Conservation (phyloP, 306 rosid genomes). For the Carpinus viminea region DNA sequence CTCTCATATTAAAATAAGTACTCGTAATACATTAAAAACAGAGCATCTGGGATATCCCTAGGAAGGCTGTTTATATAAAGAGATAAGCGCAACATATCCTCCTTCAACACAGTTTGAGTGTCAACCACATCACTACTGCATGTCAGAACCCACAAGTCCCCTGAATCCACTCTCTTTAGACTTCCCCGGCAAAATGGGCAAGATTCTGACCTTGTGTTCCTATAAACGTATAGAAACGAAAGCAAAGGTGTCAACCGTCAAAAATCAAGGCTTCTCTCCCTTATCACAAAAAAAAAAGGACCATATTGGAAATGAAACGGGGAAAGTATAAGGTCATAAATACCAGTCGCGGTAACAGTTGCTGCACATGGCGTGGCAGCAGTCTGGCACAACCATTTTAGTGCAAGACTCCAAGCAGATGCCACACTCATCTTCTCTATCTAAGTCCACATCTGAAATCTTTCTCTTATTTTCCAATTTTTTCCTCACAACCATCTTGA, state of each 20-base stretch:
- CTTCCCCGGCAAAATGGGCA: constrained; percentile 90
- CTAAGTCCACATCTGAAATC: constrained; percentile 41
- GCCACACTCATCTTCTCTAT: constrained; percentile 81
- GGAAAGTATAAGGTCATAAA: not conserved
- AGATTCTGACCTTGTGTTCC: constrained; percentile 74
- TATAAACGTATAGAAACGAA: constrained; percentile 24
- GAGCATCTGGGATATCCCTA: constrained; percentile 57
- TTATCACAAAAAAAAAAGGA: constrained; percentile 6
- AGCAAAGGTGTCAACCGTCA: constrained; percentile 4
- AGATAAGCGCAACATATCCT: constrained; percentile 57
- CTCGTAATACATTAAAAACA: constrained; percentile 62
- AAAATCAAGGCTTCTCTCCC: constrained; percentile 6
- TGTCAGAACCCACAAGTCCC: constrained; percentile 77
- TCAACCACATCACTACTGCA: constrained; percentile 55
- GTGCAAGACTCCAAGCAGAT: constrained; percentile 74
- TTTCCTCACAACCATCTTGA: constrained; percentile 30
- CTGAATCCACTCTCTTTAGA: constrained; percentile 60
- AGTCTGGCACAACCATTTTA: constrained; percentile 75
- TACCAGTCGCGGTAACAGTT: constrained; percentile 78
- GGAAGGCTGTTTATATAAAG: constrained; percentile 68
- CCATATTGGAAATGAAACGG: not conserved
- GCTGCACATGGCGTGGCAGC: constrained; percentile 86
- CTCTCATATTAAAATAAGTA: constrained; percentile 47
- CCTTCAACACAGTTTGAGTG: constrained; percentile 51
- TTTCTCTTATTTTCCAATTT: constrained; percentile 37